Conservation (phyloP, 179 eudicot species). For the Silene coronaria region DNA sequence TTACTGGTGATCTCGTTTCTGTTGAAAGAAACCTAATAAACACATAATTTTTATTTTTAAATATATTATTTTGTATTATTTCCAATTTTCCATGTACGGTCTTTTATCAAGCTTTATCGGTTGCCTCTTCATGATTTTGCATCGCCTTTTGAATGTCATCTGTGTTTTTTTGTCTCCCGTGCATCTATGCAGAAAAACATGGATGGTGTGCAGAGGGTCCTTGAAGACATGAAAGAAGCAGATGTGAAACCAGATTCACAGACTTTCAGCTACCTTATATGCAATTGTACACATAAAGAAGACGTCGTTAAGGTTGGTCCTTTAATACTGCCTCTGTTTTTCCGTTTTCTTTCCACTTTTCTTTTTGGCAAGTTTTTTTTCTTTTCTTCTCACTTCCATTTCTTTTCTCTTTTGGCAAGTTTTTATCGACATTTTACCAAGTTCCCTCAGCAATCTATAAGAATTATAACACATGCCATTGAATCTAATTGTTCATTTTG, state of each 20-base stretch:
- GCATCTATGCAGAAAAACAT: constrained; percentile 58
- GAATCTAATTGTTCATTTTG: too few relatives aligned
- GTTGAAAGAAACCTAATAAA: not conserved
- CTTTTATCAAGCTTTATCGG: not conserved
- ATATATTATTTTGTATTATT: not conserved
- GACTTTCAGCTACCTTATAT: constrained; percentile 70
- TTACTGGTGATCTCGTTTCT: not conserved
- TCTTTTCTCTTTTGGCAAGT: too few relatives aligned
- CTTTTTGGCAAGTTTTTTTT: too few relatives aligned
- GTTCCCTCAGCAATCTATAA: too few relatives aligned
- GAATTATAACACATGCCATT: too few relatives aligned
- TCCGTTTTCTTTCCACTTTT: too few relatives aligned
- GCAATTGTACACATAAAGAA: constrained; percentile 48
- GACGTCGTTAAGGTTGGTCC: constrained; percentile 45
- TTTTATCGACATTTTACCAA: too few relatives aligned
- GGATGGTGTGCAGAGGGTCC: constrained; percentile 43
- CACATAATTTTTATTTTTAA: not conserved
- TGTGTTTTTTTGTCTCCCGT: not conserved
- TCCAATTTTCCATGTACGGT: not conserved
- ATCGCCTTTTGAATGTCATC: not conserved
- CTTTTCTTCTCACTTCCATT: too few relatives aligned
- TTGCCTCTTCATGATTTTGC: not conserved
- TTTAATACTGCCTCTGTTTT: not conserved
- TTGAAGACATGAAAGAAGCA: constrained; percentile 65
- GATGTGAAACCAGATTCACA: constrained; percentile 66